Conservation (phyloP, 352 stramenopile genomes). For the Phytophthora pseudosyringae region DNA sequence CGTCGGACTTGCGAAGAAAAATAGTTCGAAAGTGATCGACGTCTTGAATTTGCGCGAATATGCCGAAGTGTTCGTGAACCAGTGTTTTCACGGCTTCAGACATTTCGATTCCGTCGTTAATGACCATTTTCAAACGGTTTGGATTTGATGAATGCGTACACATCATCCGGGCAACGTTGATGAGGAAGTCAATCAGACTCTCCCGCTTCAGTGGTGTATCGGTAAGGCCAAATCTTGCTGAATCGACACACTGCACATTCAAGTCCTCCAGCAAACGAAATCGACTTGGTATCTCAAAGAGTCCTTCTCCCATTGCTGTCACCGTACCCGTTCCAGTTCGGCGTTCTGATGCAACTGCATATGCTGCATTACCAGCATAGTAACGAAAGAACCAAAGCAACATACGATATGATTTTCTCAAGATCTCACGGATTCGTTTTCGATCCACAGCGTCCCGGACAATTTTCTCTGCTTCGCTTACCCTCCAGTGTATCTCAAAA, state of each 20-base stretch:
- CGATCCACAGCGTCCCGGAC: slow-evolving; percentile 74
- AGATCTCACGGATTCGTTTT: slow-evolving; percentile 51
- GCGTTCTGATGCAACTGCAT: slow-evolving; percentile 16
- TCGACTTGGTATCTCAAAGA: slow-evolving; percentile 58
- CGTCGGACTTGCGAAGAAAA: slow-evolving; percentile 44
- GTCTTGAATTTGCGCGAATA: slow-evolving; percentile 72
- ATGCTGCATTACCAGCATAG: slow-evolving; percentile 44
- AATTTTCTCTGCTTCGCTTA: slow-evolving; percentile 55
- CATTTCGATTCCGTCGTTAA: slow-evolving; percentile 65
- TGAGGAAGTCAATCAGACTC: slow-evolving; percentile 51
- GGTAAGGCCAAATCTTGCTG: slow-evolving; percentile 49
- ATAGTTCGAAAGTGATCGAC: slow-evolving; percentile 63
- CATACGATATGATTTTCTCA: slow-evolving; percentile 60
- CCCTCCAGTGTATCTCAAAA: slow-evolving; percentile 64
- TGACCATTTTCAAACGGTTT: slow-evolving; percentile 41
- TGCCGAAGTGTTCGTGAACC: slow-evolving; percentile 56
- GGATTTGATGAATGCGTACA: slow-evolving; percentile 49
- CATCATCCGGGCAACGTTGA: slow-evolving; percentile 56
- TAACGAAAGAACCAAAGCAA: slow-evolving; percentile 72
- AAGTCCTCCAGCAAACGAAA: slow-evolving; percentile 66
- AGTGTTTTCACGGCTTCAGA: slow-evolving; percentile 59
- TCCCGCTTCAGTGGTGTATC: slow-evolving; percentile 59
- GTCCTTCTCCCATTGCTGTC: slow-evolving; percentile 26
- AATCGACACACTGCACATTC: slow-evolving; percentile 59
- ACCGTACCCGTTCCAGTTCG: slow-evolving; percentile 3